Evolutionary conservation across 768 basidiomycete species (phyloP).

Genomic region (Trichaptum fuscoviolaceum): DNA sequence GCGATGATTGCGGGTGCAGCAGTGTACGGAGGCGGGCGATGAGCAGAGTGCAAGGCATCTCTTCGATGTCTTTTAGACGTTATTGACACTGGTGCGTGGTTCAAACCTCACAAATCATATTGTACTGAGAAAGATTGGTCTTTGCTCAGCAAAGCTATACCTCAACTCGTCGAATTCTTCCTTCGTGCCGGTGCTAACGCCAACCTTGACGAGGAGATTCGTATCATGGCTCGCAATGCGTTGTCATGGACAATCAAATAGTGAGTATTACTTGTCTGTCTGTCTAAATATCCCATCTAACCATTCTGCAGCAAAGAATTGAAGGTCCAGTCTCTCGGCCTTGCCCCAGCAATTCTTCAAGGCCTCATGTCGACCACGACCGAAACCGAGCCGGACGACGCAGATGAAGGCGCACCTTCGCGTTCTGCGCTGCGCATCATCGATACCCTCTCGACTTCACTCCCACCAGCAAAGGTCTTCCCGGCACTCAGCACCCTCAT

Average conservation of each 20-base stretch:
- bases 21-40: slow-evolving; percentile 73
- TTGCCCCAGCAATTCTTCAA: slow-evolving; percentile 82
- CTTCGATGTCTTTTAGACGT: slow-evolving; percentile 94
- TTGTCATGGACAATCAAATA: slow-evolving; percentile 98
- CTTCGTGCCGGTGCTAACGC: slow-evolving; percentile 78
- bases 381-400: slow-evolving; percentile 89
- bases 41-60: slow-evolving; percentile 80
- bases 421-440: slow-evolving; percentile 94
- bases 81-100: slow-evolving; percentile 76
- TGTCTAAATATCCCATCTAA: slow-evolving; percentile 3
- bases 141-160: slow-evolving; percentile 81
- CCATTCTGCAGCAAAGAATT: slow-evolving; percentile 75
- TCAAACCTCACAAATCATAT: not conserved
- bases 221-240: slow-evolving; percentile 87
- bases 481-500: slow-evolving; percentile 82
- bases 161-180: slow-evolving; percentile 84
- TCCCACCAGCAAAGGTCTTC: slow-evolving; percentile 96
- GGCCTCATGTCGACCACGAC: slow-evolving; percentile 92
- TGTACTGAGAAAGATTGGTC: slow-evolving; percentile 34
- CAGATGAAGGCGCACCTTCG: slow-evolving; percentile 89
- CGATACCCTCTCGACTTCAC: slow-evolving; percentile 84
- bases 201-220: slow-evolving; percentile 68
- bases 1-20: slow-evolving; percentile 83
- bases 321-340: slow-evolving; percentile 80
- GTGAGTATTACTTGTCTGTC: slow-evolving; percentile 40